Evolutionary conservation across 1,284 basidiomycete genomes (phyloP).

Genomic region (Sporisorium graminicola): DNA sequence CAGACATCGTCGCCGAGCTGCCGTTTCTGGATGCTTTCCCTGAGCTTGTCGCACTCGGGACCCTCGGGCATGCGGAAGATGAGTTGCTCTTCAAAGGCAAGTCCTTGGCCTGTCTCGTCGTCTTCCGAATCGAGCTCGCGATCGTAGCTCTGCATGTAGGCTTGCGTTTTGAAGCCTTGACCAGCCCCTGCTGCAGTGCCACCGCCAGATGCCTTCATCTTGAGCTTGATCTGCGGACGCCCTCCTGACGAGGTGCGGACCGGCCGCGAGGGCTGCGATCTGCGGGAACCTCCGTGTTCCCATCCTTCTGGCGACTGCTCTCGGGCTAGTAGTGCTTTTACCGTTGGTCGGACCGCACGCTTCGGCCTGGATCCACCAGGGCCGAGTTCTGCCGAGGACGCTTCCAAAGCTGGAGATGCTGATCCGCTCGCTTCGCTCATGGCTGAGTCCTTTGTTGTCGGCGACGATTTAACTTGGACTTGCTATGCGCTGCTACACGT

Average conservation of each 20-base stretch:
- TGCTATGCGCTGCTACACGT: not conserved
- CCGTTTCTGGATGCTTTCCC: conserved; percentile 77
- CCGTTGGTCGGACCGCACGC: conserved; percentile 44
- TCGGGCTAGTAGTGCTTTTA: conserved; percentile 45
- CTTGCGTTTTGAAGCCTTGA: conserved; percentile 62
- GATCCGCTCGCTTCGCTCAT: conserved; percentile 43
- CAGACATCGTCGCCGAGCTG: conserved; percentile 86
- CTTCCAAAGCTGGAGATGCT: conserved; percentile 30
- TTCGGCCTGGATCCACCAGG: conserved; percentile 34
- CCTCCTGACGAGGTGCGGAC: conserved; percentile 46
- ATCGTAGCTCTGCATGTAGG: conserved; percentile 74
- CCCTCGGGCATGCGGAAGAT: conserved; percentile 89
- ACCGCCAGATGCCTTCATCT: conserved; percentile 50
- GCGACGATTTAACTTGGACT: not conserved
- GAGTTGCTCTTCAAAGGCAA: conserved; percentile 98
- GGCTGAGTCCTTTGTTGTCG: not conserved
- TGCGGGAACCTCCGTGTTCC: conserved; percentile 43
- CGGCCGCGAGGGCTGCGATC: conserved; percentile 29
- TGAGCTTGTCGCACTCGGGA: conserved; percentile 71
- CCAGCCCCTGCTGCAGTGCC: conserved; percentile 45
- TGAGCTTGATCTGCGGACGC: conserved; percentile 54
- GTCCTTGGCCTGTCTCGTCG: conserved; percentile 75
- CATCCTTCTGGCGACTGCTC: conserved; percentile 52
- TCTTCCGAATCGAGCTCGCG: conserved; percentile 95
- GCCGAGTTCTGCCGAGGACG: conserved; percentile 2